Percentiles rank a stretch among this genome's conserved stretches.
Evolutionary conservation across 2,329 filamentous ascomycete genomes (phyloP).

Genomic region (Botrytis fragariae): DNA sequence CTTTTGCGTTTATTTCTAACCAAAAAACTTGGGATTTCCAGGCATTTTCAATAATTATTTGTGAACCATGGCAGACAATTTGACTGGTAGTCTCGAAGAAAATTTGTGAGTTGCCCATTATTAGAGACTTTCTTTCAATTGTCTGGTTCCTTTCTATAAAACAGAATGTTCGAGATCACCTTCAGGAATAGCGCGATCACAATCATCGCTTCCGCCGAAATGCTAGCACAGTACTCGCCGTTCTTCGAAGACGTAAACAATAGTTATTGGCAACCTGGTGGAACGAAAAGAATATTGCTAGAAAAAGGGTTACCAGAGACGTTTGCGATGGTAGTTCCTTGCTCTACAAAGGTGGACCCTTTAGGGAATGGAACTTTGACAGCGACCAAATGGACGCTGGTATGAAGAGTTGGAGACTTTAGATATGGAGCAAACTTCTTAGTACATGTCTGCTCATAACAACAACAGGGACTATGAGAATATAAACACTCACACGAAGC

Average conservation of each 20-base stretch:
- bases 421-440: background rate
- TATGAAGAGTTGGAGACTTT: background rate
- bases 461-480: too few relatives aligned
- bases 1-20: background rate
- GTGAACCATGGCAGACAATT: background rate
- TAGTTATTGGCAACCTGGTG: background rate
- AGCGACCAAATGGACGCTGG: background rate
- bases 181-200: background rate
- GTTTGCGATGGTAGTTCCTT: background rate
- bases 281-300: background rate
- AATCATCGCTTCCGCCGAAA: background rate
- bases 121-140: too few relatives aligned
- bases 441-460: background rate
- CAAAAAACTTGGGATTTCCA: background rate
- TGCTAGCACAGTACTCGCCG: background rate
- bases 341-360: background rate
- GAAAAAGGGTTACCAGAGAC: background rate
- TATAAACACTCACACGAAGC: too few relatives aligned
- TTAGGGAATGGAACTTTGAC: background rate
- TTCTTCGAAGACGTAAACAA: background rate
- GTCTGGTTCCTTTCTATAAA: too few relatives aligned
- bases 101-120: fast-evolving
- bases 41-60: background rate
- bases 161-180: background rate
- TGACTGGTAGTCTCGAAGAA: background rate